These are phyloP conservation scores for Dendrostoma leiphaemia DNA, from an alignment of 2,329 filamentous ascomycete species.

Conservation along the genomic window DNA sequence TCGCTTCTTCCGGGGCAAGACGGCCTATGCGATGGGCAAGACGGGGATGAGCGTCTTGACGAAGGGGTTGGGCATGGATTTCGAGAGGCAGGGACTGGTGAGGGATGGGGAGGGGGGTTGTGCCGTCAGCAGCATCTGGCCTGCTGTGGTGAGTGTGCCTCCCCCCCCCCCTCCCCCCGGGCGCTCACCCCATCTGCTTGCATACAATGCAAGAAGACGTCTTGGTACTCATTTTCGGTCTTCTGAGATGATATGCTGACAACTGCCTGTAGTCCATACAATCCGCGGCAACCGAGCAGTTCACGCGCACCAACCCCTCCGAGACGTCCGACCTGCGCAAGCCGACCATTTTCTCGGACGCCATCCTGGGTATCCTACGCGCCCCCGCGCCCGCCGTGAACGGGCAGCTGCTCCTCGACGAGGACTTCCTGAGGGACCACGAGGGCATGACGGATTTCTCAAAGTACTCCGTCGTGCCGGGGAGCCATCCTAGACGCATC, in stretches of 20 bases:
- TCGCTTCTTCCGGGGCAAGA: slow-evolving; percentile 82
- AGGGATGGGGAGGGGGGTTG: slow-evolving; percentile 45
- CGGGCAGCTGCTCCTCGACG: slow-evolving; percentile 71
- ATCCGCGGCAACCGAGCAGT: slow-evolving; percentile 67
- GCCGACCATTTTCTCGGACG: slow-evolving; percentile 74
- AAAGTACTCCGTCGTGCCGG: slow-evolving; percentile 68
- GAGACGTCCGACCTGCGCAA: slow-evolving; percentile 62
- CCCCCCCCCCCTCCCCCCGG: not conserved
- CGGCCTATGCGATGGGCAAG: slow-evolving; percentile 77
- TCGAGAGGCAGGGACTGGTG: slow-evolving; percentile 60
- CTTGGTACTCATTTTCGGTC: too few relatives aligned
- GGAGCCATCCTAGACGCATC: slow-evolving; percentile 65
- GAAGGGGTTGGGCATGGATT: slow-evolving; percentile 81
- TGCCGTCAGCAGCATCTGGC: slow-evolving; percentile 82
- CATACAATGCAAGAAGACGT: too few relatives aligned
- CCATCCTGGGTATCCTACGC: slow-evolving; percentile 68
- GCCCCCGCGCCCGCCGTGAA: slow-evolving; percentile 63
- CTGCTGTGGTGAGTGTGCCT: slow-evolving; percentile 60
- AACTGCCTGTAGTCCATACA: slow-evolving; percentile 55
- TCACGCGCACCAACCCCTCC: slow-evolving; percentile 41
- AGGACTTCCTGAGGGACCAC: slow-evolving; percentile 72
- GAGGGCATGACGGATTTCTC: slow-evolving; percentile 68
- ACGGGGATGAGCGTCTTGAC: slow-evolving; percentile 80
- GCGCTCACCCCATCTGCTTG: not conserved
- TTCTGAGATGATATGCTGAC: too few relatives aligned